phyloP scores from a whole-genome alignment of 2,329 filamentous ascomycete species.

The Diaporthe sp. region DNA sequence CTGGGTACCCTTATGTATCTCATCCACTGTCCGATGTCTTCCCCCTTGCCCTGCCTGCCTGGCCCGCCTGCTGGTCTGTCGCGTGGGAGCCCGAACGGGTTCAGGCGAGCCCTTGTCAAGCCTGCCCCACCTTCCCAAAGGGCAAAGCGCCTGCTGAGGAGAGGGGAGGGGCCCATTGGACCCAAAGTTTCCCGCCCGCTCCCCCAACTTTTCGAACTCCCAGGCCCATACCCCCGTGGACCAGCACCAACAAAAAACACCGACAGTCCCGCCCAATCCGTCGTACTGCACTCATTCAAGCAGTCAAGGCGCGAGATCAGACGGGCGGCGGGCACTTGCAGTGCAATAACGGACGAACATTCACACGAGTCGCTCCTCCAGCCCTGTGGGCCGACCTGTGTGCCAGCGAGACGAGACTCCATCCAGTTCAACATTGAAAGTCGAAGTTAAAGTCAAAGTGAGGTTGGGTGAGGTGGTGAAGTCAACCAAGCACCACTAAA shows the following conservation, averaged over 20 bases:
- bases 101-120: slow-evolving; percentile 8
- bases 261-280: slow-evolving; percentile 19
- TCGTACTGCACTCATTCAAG: neutral
- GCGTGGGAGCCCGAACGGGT: slow-evolving; percentile 24
- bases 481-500: neutral
- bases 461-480: neutral
- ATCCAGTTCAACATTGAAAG: neutral
- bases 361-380: neutral
- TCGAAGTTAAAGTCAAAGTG: neutral
- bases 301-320: slow-evolving; percentile 5
- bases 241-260: slow-evolving; percentile 22
- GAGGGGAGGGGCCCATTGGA: slow-evolving; percentile 7
- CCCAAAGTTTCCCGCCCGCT: slow-evolving; percentile 30
- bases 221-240: slow-evolving; percentile 15
- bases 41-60: slow-evolving; percentile 11
- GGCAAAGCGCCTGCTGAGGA: slow-evolving; percentile 1
- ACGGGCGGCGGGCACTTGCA: slow-evolving; percentile 7
- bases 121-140: slow-evolving; percentile 33
- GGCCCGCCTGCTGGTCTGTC: neutral
- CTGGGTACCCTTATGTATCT: neutral
- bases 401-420: neutral
- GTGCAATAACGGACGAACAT: slow-evolving; percentile 4
- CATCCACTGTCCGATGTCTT: neutral
- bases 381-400: neutral
- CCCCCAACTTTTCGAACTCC: slow-evolving; percentile 22